phyloP scores from a whole-genome alignment of 768 basidiomycete species.

The Auricularia auricula-judae region DNA sequence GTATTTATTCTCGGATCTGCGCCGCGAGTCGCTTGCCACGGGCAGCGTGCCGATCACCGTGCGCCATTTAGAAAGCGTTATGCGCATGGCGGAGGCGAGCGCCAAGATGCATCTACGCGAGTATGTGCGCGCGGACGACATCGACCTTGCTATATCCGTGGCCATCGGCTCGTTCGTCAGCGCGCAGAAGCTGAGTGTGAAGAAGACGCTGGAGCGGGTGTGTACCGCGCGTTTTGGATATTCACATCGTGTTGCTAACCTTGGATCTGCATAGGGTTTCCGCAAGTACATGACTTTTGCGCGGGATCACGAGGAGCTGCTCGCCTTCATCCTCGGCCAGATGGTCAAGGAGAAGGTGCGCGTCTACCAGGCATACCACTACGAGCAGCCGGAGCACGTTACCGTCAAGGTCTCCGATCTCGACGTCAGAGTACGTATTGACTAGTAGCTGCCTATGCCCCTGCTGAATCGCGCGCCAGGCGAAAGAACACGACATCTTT shows the following conservation, averaged over 20 bases:
- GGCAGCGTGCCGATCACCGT: constrained; percentile 99
- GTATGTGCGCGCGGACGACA: constrained; percentile 91
- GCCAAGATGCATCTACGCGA: constrained; percentile 98
- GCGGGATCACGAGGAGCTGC: constrained; percentile 89
- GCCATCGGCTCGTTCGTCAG: constrained; percentile 90
- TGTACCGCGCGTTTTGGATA: constrained; percentile 17
- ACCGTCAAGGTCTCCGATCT: constrained; percentile 70
- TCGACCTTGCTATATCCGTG: constrained; percentile 94
- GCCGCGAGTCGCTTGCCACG: constrained; percentile 91
- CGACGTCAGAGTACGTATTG: constrained; percentile 63
- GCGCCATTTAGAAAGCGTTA: constrained; percentile 97
- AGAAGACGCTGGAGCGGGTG: constrained; percentile 93
- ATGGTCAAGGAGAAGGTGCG: constrained; percentile 89
- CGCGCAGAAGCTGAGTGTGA: constrained; percentile 97
- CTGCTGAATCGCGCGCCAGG: constrained; percentile 32
- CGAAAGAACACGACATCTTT: constrained; percentile 94
- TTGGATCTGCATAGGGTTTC: constrained; percentile 54
- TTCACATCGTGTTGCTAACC: background rate
- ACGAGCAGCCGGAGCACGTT: constrained; percentile 68
- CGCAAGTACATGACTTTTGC: constrained; percentile 95
- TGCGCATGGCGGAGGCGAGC: constrained; percentile 96
- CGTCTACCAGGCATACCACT: constrained; percentile 64
- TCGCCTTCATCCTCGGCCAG: constrained; percentile 89
- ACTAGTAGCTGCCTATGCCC: background rate
- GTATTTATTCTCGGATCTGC: constrained; percentile 87